Conservation (phyloP, 768 basidiomycete genomes). For the Rubroboletus satanas region DNA sequence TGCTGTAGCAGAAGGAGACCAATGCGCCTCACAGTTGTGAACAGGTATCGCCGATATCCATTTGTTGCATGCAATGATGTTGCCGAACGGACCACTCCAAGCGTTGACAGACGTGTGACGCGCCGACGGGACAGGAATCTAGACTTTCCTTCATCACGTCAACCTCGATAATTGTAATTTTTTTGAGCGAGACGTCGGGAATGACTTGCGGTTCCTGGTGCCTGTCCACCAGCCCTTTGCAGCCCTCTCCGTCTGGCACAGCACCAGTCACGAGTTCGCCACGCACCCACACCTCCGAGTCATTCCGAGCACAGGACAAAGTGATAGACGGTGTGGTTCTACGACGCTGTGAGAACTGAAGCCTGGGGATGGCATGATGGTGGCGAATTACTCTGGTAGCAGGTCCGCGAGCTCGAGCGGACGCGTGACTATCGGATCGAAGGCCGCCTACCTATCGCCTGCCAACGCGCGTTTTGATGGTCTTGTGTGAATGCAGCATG, state of each 20-base stretch:
- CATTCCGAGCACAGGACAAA: not conserved
- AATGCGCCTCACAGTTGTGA: not conserved
- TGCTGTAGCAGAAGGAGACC: not conserved
- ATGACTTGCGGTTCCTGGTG: slow-evolving; percentile 18
- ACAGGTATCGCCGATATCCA: not conserved
- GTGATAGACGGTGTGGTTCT: not conserved
- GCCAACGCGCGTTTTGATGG: slow-evolving; percentile 21
- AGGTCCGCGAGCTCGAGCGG: not conserved
- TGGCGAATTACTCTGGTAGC: not conserved
- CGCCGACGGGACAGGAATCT: not conserved
- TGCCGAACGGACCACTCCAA: not conserved
- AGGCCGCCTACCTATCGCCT: slow-evolving; percentile 7
- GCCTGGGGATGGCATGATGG: not conserved
- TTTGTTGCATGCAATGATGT: not conserved
- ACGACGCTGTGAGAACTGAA: not conserved
- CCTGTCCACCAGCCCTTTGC: slow-evolving; percentile 15
- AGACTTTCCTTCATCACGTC: not conserved
- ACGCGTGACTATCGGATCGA: not conserved
- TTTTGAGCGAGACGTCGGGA: no score
- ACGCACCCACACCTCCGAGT: slow-evolving; percentile 5
- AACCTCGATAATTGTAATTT: not conserved
- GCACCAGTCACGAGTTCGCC: slow-evolving; percentile 9
- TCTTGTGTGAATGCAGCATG: slow-evolving; percentile 20
- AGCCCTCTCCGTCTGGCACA: slow-evolving; percentile 1
- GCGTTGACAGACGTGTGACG: not conserved